phyloP scores from a whole-genome alignment of 1,284 basidiomycete species.

The Clitocybe nebularis region DNA sequence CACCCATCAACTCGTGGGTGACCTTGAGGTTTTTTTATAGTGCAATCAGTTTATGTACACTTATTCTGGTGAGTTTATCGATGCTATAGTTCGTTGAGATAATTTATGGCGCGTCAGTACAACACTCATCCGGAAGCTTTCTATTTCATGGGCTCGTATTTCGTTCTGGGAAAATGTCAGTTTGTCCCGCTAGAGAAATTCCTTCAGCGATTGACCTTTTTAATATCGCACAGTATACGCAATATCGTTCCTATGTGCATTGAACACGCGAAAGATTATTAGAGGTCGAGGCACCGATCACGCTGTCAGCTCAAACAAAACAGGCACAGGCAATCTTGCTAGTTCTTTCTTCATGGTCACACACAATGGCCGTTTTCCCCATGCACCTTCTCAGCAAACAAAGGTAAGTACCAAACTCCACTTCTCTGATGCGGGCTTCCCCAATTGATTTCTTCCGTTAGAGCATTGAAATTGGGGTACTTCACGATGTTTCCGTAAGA shows the following conservation, averaged over 20 bases:
- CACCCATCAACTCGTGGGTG: background rate
- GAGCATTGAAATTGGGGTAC: constrained; percentile 32
- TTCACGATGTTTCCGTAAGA: constrained; percentile 32
- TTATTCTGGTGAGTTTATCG: constrained; percentile 22
- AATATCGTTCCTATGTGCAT: constrained; percentile 27
- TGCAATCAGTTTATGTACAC: constrained; percentile 22
- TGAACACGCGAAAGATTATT: constrained; percentile 41
- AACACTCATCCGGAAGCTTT: constrained; percentile 21
- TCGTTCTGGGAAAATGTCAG: constrained; percentile 26
- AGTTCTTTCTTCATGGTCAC: constrained; percentile 42
- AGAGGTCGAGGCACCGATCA: constrained; percentile 42
- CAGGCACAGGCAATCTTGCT: constrained; percentile 14
- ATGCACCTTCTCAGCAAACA: constrained; percentile 11
- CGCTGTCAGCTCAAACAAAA: constrained; percentile 19
- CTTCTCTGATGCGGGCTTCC: too few species aligned
- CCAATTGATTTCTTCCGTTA: constrained; percentile 10
- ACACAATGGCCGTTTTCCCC: constrained; percentile 13
- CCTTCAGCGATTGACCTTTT: background rate
- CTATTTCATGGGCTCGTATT: constrained; percentile 27
- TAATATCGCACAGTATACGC: constrained; percentile 22
- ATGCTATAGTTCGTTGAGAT: background rate
- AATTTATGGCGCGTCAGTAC: constrained; percentile 18
- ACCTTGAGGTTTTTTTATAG: constrained; percentile 12
- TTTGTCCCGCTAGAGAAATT: constrained; percentile 3
- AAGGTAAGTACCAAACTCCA: too few species aligned